These are phyloP conservation scores for Ascochyta rabiei DNA, from an alignment of 2,329 filamentous ascomycete species.

Conservation along the genomic window DNA sequence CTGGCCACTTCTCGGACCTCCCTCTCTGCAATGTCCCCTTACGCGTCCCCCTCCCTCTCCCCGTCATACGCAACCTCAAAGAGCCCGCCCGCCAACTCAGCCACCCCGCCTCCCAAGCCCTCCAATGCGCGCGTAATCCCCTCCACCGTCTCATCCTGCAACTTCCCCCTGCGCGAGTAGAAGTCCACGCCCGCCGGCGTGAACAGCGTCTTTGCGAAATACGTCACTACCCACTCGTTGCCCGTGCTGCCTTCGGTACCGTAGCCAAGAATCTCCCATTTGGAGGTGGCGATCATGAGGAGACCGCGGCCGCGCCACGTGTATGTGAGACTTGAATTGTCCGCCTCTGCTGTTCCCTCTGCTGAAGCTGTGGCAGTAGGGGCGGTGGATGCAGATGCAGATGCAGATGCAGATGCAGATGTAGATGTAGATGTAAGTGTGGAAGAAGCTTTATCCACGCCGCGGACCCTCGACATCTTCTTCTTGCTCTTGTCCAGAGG, in stretches of 20 bases:
- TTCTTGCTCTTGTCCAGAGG: constrained; percentile 54
- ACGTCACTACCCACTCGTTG: constrained; percentile 77
- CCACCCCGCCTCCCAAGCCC: constrained; percentile 58
- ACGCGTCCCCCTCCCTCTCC: constrained; percentile 24
- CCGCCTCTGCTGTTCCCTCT: constrained; percentile 22
- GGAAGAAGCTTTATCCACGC: constrained; percentile 63
- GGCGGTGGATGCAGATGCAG: too few relatives aligned
- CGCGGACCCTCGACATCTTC: constrained; percentile 66
- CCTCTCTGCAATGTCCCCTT: too few relatives aligned
- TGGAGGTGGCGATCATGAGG: constrained; percentile 72
- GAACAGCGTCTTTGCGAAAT: constrained; percentile 82
- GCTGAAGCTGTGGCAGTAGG: background rate
- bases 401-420: too few relatives aligned
- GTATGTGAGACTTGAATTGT: constrained; percentile 48
- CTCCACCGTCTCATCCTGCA: constrained; percentile 63
- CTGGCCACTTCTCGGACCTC: background rate
- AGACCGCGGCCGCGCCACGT: constrained; percentile 79
- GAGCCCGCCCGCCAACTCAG: constrained; percentile 58
- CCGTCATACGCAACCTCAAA: constrained; percentile 52
- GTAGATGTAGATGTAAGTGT: too few relatives aligned
- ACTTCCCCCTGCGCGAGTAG: constrained; percentile 67
- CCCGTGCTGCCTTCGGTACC: constrained; percentile 60
- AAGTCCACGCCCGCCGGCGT: constrained; percentile 83
- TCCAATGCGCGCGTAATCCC: constrained; percentile 63
- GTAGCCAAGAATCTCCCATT: constrained; percentile 84